phyloP scores from a whole-genome alignment of 2,329 filamentous ascomycete genomes.

The Madurella mycetomatis region DNA sequence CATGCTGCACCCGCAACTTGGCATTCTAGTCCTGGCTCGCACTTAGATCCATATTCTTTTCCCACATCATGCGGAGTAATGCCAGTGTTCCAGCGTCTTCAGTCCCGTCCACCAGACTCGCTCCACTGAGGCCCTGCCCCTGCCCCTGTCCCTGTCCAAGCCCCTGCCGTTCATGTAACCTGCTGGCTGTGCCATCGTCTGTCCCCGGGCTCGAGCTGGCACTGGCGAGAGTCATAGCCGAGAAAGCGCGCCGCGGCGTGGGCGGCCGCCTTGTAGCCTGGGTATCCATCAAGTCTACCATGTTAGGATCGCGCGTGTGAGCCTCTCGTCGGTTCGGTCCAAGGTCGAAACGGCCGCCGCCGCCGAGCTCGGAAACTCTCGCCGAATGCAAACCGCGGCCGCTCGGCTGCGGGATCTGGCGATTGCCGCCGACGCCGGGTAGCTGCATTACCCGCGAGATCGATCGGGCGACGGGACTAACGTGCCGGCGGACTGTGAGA shows the following conservation, averaged over 20 bases:
- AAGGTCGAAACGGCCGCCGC: neutral
- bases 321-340: neutral
- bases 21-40: constrained; percentile 45
- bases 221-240: constrained; percentile 8
- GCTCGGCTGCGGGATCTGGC: constrained; percentile 42
- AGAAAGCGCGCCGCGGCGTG: constrained; percentile 22
- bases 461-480: constrained; percentile 64
- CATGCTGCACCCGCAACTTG: neutral
- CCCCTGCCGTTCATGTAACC: constrained; percentile 33
- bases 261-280: constrained; percentile 21
- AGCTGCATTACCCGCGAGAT: constrained; percentile 51
- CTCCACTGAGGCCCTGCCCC: constrained; percentile 46
- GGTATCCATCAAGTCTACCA: constrained; percentile 27
- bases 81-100: constrained; percentile 49
- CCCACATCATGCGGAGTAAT: constrained; percentile 57
- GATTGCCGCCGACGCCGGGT: constrained; percentile 47
- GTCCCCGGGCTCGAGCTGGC: constrained; percentile 42
- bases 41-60: constrained; percentile 55
- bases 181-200: constrained; percentile 37
- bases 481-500: constrained; percentile 66
- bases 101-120: constrained; percentile 45
- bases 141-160: neutral
- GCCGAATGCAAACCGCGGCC: constrained; percentile 33
- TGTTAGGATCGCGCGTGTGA: constrained; percentile 26
- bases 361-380: constrained; percentile 13